Percentiles rank a stretch among this genome's conserved stretches.
Evolutionary conservation across 2,329 filamentous ascomycete genomes (phyloP).

Genomic region (Camillea tinctor): DNA sequence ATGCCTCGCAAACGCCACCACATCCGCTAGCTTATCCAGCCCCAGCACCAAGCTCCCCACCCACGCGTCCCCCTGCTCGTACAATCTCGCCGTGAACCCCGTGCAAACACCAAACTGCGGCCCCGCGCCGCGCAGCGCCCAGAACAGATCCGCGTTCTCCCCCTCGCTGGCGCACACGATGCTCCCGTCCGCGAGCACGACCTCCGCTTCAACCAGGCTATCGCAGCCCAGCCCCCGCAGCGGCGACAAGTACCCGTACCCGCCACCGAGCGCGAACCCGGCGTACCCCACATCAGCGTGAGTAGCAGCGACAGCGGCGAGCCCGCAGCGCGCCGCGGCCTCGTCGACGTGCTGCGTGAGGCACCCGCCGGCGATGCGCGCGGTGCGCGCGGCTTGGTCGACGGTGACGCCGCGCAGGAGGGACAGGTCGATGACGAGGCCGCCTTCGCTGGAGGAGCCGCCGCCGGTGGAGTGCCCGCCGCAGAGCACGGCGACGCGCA

Average conservation of each 20-base stretch:
- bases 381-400: constrained; percentile 42
- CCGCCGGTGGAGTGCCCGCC: constrained; percentile 57
- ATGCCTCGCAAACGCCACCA: constrained; percentile 32
- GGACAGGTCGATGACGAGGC: constrained; percentile 55
- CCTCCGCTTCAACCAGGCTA: constrained; percentile 37
- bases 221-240: constrained; percentile 51
- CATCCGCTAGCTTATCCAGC: constrained; percentile 23
- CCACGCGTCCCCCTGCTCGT: constrained; percentile 34
- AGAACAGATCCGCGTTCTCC: constrained; percentile 44
- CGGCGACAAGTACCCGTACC: constrained; percentile 29
- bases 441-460: constrained; percentile 47
- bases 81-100: constrained; percentile 35
- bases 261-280: neutral
- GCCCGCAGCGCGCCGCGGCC: constrained; percentile 45
- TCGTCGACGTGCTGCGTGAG: constrained; percentile 55
- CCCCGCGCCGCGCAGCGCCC: constrained; percentile 41
- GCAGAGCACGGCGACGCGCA: constrained; percentile 53
- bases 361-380: constrained; percentile 51
- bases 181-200: constrained; percentile 40
- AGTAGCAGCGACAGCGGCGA: constrained; percentile 61
- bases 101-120: constrained; percentile 44
- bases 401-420: constrained; percentile 50
- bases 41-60: constrained; percentile 29
- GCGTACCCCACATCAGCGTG: constrained; percentile 53
- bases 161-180: constrained; percentile 38